Conservation (phyloP, 2,329 filamentous ascomycete species). For the Talaromyces sp. region DNA sequence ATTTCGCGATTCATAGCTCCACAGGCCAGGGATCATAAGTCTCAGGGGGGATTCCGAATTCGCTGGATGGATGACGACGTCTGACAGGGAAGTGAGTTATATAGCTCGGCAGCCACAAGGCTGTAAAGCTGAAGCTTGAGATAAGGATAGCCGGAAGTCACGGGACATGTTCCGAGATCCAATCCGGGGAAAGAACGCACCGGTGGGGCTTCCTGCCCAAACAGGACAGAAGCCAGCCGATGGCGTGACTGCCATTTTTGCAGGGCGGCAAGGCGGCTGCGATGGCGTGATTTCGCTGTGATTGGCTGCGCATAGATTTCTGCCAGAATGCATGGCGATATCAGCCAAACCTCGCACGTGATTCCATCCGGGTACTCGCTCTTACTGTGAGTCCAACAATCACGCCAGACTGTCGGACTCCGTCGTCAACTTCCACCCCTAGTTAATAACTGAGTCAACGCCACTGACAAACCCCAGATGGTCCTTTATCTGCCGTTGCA, state of each 20-base stretch:
- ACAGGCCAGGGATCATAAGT: background rate
- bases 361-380: slow-evolving; percentile 2
- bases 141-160: background rate
- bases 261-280: background rate
- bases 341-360: slow-evolving; percentile 9
- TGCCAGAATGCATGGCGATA: slow-evolving; percentile 4
- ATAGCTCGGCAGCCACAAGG: background rate
- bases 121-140: background rate
- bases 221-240: background rate
- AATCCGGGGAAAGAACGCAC: slow-evolving; percentile 15
- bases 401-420: slow-evolving; percentile 12
- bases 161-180: background rate
- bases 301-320: slow-evolving; percentile 4
- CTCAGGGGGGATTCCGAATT: background rate
- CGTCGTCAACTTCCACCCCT: slow-evolving; percentile 8
- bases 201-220: background rate
- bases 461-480: slow-evolving; percentile 6
- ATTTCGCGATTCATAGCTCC: background rate
- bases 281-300: background rate
- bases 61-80: background rate
- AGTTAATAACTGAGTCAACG: background rate
- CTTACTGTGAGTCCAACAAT: background rate
- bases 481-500: background rate
- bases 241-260: slow-evolving; percentile 4
- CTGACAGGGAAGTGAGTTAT: background rate